A percentile compares a stretch with the other conserved stretches of the same genome.
phyloP scores from a whole-genome alignment of 2,329 filamentous ascomycete genomes.

The Acrodontium crateriforme region DNA sequence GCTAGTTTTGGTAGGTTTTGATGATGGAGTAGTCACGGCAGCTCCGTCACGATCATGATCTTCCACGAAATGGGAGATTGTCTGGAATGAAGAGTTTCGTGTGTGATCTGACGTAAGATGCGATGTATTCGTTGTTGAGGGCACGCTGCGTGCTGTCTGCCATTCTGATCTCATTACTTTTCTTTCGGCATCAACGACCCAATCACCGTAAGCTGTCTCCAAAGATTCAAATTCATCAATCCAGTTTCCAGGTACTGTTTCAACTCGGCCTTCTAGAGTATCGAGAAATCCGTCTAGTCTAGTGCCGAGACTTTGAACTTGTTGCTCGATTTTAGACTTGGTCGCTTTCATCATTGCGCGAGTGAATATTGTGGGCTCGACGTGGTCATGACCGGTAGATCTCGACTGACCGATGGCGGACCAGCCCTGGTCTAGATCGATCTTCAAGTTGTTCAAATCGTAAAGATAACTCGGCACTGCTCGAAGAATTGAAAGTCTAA shows the following conservation, averaged over 20 bases:
- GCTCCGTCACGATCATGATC: background rate
- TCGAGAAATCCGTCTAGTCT: slow-evolving; percentile 78
- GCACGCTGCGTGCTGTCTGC: slow-evolving; percentile 3
- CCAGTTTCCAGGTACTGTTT: slow-evolving; percentile 77
- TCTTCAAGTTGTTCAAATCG: slow-evolving; percentile 49
- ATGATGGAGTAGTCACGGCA: no score
- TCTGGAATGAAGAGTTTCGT: no score
- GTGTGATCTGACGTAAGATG: background rate
- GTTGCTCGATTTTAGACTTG: slow-evolving; percentile 49
- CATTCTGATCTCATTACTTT: slow-evolving; percentile 54
- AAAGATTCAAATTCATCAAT: slow-evolving; percentile 71
- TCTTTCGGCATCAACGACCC: slow-evolving; percentile 65
- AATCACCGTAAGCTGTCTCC: slow-evolving; percentile 64
- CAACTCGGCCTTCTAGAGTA: slow-evolving; percentile 65
- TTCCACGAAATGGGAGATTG: background rate
- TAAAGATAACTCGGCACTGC: slow-evolving; percentile 56
- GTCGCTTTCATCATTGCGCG: slow-evolving; percentile 12
- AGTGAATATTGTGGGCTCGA: slow-evolving; percentile 12
- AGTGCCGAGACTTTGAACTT: slow-evolving; percentile 55
- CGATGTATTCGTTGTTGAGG: no score
- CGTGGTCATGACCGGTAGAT: no score
- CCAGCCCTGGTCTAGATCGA: slow-evolving; percentile 54
- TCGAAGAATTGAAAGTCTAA: slow-evolving; percentile 60
- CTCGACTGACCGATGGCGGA: no score
- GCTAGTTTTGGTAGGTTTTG: no score